A percentile compares a stretch with the other conserved stretches of the same genome.
These are phyloP conservation scores for Glutinoglossum americanum DNA, from an alignment of 495 filamentous ascomycete genomes.

Conservation along the genomic window DNA sequence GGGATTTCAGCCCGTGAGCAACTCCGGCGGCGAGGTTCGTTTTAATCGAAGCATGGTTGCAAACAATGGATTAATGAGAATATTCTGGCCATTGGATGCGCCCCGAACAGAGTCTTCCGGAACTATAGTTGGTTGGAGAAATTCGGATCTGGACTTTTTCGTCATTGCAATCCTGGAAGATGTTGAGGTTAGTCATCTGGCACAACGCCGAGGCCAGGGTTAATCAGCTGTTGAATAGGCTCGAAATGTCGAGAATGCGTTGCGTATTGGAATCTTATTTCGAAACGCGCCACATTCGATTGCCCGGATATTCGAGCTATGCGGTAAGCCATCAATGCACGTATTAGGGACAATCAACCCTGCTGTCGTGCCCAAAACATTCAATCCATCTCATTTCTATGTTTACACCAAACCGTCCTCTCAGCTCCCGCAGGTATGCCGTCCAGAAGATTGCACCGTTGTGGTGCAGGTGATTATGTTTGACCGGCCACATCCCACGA, in stretches of 20 bases:
- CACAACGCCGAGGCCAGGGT: not conserved
- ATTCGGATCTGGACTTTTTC: slow-evolving; percentile 75
- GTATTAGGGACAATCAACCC: slow-evolving; percentile 67
- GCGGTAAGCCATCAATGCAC: slow-evolving; percentile 61
- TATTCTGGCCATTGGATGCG: slow-evolving; percentile 93
- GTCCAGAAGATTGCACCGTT: slow-evolving; percentile 32
- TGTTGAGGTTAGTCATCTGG: slow-evolving; percentile 47
- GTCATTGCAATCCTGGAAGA: slow-evolving; percentile 76
- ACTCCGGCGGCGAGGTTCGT: slow-evolving; percentile 79
- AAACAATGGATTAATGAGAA: slow-evolving; percentile 75
- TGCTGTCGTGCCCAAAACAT: slow-evolving; percentile 22
- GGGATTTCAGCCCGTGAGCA: slow-evolving; percentile 93
- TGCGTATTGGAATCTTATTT: slow-evolving; percentile 64
- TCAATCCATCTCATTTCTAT: slow-evolving; percentile 50
- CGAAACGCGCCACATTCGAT: slow-evolving; percentile 68
- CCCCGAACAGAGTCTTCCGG: slow-evolving; percentile 48
- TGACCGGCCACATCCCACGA: slow-evolving; percentile 59
- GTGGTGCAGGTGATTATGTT: slow-evolving; percentile 79
- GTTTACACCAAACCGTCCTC: slow-evolving; percentile 34
- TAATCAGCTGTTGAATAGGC: slow-evolving; percentile 18
- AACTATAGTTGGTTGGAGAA: slow-evolving; percentile 85
- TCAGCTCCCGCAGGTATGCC: slow-evolving; percentile 49
- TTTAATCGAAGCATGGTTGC: slow-evolving; percentile 57
- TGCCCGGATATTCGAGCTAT: slow-evolving; percentile 58
- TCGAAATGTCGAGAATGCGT: slow-evolving; percentile 65